Percentiles rank a stretch among this genome's conserved stretches.
phyloP scores from a whole-genome alignment of 257 asterid species.

The Nicotiana attenuata region DNA sequence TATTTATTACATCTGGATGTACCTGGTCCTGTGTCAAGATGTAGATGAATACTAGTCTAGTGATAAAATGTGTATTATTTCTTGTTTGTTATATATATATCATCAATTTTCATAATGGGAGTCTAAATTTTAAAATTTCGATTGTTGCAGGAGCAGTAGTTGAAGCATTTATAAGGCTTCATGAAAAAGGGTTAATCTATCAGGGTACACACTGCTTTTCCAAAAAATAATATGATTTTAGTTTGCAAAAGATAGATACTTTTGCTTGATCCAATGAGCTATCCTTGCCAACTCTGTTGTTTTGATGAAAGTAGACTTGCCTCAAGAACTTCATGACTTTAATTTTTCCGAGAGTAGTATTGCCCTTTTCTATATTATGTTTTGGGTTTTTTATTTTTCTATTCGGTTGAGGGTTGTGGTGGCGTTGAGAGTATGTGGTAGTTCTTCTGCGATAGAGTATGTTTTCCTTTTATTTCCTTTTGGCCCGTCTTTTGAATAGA shows the following conservation, averaged over 20 bases:
- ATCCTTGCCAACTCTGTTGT: neutral
- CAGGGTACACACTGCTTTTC: constrained; percentile 52
- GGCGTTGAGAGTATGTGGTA: neutral
- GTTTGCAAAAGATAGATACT: neutral
- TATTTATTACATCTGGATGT: neutral
- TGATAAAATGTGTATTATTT: neutral
- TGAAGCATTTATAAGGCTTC: constrained; percentile 95
- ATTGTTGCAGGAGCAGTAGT: constrained; percentile 76
- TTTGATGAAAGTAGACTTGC: constrained; percentile 1
- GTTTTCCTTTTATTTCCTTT: neutral
- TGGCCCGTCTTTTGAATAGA: neutral
- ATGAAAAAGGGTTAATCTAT: constrained; percentile 92
- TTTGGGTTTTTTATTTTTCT: neutral
- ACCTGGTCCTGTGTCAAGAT: neutral
- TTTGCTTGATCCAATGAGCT: neutral
- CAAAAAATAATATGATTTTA: neutral
- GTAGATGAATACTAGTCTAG: neutral
- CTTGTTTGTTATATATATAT: neutral
- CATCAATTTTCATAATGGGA: neutral
- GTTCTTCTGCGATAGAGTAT: neutral
- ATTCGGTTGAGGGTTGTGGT: neutral
- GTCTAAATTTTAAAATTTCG: constrained; percentile 15
- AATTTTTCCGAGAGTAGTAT: neutral
- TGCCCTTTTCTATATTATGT: neutral
- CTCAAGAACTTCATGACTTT: neutral